Evolutionary conservation across 805 yeast species (phyloP), one percentile per base, ranked within the genome.

Genomic region (Yamadazyma laniorum): DNA sequence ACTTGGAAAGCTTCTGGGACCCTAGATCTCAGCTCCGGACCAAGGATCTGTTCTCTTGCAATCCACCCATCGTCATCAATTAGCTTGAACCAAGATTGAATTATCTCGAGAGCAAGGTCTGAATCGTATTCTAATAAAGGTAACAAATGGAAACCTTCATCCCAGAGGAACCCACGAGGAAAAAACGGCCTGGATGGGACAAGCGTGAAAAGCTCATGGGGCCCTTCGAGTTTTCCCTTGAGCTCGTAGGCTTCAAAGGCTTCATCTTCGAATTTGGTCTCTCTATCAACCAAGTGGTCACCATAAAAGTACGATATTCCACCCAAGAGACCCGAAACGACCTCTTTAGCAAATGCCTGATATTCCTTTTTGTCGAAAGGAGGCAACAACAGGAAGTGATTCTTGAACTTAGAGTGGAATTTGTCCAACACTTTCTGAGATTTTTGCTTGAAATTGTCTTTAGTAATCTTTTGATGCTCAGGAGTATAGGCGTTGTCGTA

Each of bases 111-210:
- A 0, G 80, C 86, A 30, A 90, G 66, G 53, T 87, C 95, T 12
- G 85, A 72, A 60, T 93, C 98, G 56, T 83, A 90, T 33, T 83
- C 82, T 49, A 85, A 60, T 26, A 93, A 66, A 6, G 95, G 95
- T 28, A 90, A 67, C 43, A 91, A 67, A 58, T 91, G 96, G 61
- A 93, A 93, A 0, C 99, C 99, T 63, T 93, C 99, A 61, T 93
- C 99, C 99, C 99, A 93, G 55, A 86, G 88, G 55, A 93, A 93
- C 0, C 99, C 99, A 46, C 99, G 74, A 3, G 99, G 98, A 61
- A 93, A 93, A 54, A 86, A 87, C 0, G 95, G 87, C 36, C 99
- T 73, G 34, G 96, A 86, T 2, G 99, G 99, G 23, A 88, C 93
- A 16, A 88, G 71, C 0, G 93, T 76, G 52, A 89, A 86, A 34